phyloP scores from a whole-genome alignment of 2,329 filamentous ascomycete genomes.

The Cladophialophora chaetospira region DNA sequence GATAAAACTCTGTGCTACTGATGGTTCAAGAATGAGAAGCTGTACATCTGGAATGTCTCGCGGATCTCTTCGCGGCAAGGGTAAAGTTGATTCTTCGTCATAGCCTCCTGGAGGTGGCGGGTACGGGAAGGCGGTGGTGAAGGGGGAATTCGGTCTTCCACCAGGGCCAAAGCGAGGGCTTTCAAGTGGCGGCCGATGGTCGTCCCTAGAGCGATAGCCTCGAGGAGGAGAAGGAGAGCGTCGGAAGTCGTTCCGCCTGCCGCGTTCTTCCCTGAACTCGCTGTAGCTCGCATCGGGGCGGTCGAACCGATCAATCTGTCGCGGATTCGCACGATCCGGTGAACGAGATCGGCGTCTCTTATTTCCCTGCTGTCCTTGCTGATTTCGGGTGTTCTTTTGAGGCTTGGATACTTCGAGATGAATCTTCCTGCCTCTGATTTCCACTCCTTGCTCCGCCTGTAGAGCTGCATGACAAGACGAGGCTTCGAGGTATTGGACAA shows the following conservation, averaged over 20 bases:
- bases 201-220: slow-evolving; percentile 64
- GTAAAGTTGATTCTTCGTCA: slow-evolving; percentile 64
- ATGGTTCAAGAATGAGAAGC: slow-evolving; percentile 70
- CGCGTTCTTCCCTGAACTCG: slow-evolving; percentile 54
- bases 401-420: slow-evolving; percentile 92
- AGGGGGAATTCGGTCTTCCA: slow-evolving; percentile 66
- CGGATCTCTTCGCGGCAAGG: slow-evolving; percentile 72
- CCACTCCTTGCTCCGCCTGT: slow-evolving; percentile 73
- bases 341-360: slow-evolving; percentile 48
- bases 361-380: slow-evolving; percentile 56
- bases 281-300: slow-evolving; percentile 47
- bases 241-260: slow-evolving; percentile 64
- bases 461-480: slow-evolving; percentile 75
- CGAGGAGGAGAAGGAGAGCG: slow-evolving; percentile 60
- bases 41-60: slow-evolving; percentile 85
- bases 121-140: slow-evolving; percentile 63
- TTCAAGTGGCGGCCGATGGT: slow-evolving; percentile 55
- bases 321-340: slow-evolving; percentile 35
- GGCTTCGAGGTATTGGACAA: slow-evolving; percentile 85
- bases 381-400: slow-evolving; percentile 71
- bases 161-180: slow-evolving; percentile 47
- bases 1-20: slow-evolving; percentile 67
- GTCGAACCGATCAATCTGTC: slow-evolving; percentile 34
- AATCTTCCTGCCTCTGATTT: slow-evolving; percentile 87
- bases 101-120: slow-evolving; percentile 63